Percentiles rank a stretch among this genome's conserved stretches.
Evolutionary conservation across 257 asterid species (phyloP).

Genomic region (Solanum clarkiae): DNA sequence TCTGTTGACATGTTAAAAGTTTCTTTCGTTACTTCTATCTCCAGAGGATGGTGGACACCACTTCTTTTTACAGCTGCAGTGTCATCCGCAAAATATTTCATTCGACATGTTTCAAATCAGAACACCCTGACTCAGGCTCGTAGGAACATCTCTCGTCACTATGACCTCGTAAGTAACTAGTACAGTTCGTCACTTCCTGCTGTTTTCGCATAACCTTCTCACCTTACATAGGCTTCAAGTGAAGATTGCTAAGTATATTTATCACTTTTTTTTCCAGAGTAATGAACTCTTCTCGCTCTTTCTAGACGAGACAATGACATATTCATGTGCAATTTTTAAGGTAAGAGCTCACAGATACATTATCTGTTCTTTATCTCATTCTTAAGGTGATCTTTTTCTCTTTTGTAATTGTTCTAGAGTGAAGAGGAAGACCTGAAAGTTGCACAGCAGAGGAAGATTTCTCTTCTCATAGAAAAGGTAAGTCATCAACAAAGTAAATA

Average conservation of each 20-base stretch:
- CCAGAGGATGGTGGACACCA: constrained; percentile 97
- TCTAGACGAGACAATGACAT: constrained; percentile 83
- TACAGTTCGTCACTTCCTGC: not conserved
- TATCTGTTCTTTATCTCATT: not conserved
- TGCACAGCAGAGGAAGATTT: constrained; percentile 69
- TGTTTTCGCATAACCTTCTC: not conserved
- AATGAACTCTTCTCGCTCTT: constrained; percentile 54
- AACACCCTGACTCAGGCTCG: constrained; percentile 78
- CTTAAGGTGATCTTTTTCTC: not conserved
- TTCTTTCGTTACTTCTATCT: not conserved
- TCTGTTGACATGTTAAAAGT: not conserved
- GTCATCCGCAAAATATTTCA: constrained; percentile 77
- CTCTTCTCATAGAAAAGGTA: constrained; percentile 73
- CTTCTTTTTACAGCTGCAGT: constrained; percentile 53
- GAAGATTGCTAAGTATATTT: not conserved
- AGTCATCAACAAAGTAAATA: not conserved
- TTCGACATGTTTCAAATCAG: constrained; percentile 51
- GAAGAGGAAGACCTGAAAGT: constrained; percentile 70
- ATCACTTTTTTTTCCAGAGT: constrained; percentile 41
- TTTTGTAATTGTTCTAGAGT: constrained; percentile 20
- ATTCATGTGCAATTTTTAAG: constrained; percentile 79
- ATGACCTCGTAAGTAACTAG: constrained; percentile 61
- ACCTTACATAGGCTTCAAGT: not conserved
- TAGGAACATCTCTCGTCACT: constrained; percentile 71
- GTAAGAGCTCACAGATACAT: constrained; percentile 14